Evolutionary conservation across 768 basidiomycete species (phyloP), one percentile per base, ranked within the genome.

Genomic region (Mycena chlorophos): DNA sequence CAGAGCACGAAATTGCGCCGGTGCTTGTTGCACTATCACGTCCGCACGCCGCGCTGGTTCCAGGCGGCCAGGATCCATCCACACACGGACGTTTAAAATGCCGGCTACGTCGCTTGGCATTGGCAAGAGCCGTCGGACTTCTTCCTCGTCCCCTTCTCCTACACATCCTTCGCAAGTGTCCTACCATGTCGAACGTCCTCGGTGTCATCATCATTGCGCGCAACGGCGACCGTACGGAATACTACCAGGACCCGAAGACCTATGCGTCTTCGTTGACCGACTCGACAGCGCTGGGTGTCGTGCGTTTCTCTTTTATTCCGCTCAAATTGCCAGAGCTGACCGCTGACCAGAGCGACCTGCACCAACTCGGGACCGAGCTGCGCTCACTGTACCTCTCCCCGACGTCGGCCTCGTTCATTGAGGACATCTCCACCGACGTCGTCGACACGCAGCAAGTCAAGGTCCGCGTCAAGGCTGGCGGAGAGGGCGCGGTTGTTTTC

Each of bases 401-500:
- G 62, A 75, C 76, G 26, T 90, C 88, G 22, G 73, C 86, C 8
- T 87, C 85, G 28, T 87, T 83, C 70, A 87, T 91, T 62, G 70
- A 77, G 49, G 83, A 80, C 54, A 83, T 91, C 69, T 75, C 78
- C 56, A 70, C 77, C 25, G 86, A 89, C 65, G 77, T 91, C 62
- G 87, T 88, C 34, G 79, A 89, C 74, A 87, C 87, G 66, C 79
- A 75, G 63, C 81, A 90, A 68, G 77, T 93, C 63, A 85, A 85
- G 61, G 80, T 88, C 51, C 85, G 86, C 61, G 89, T 89, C 69
- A 94, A 94, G 74, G 86, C 85, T 49, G 90, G 91, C 46, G 87
- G 86, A 43, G 91, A 94, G 68, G 91, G 91, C 46, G 78, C 84
- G 23, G 86, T 89, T 51, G 90, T 93, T 63, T 89, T 91, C 70